Percentiles rank a stretch among this genome's conserved stretches.
phyloP scores from a whole-genome alignment of 441 rosid genomes.

The Erysimum cheiri region DNA sequence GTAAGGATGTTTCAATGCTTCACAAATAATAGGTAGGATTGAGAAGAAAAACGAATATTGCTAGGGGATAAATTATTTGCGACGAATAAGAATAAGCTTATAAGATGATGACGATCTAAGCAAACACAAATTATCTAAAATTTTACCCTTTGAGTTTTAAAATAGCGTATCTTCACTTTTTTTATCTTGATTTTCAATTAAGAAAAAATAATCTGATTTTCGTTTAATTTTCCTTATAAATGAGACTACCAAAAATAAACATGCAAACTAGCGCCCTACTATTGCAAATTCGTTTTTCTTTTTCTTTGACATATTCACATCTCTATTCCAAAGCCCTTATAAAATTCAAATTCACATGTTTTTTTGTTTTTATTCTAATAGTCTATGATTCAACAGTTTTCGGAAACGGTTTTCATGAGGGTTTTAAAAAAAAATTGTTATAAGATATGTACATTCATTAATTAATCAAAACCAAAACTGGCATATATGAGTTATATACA shows the following conservation, averaged over 20 bases:
- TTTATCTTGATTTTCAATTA: neutral
- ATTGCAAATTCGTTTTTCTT: too few species aligned
- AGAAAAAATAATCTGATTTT: neutral
- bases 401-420: neutral
- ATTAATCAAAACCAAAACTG: constrained; percentile 27
- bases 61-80: too few species aligned
- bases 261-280: too few species aligned
- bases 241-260: too few species aligned
- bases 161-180: neutral
- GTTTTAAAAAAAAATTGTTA: neutral
- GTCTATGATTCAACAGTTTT: neutral
- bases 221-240: neutral
- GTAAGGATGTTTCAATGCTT: too few species aligned
- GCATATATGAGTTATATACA: constrained; percentile 12
- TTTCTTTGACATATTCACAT: too few species aligned
- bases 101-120: neutral
- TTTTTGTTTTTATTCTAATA: neutral
- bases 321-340: neutral
- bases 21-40: too few species aligned
- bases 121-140: neutral
- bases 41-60: too few species aligned
- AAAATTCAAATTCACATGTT: neutral
- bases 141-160: too few species aligned
- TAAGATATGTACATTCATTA: neutral
- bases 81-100: too few species aligned